phyloP scores from a whole-genome alignment of 805 yeast species.

The Crinitomyces ghanaensis region DNA sequence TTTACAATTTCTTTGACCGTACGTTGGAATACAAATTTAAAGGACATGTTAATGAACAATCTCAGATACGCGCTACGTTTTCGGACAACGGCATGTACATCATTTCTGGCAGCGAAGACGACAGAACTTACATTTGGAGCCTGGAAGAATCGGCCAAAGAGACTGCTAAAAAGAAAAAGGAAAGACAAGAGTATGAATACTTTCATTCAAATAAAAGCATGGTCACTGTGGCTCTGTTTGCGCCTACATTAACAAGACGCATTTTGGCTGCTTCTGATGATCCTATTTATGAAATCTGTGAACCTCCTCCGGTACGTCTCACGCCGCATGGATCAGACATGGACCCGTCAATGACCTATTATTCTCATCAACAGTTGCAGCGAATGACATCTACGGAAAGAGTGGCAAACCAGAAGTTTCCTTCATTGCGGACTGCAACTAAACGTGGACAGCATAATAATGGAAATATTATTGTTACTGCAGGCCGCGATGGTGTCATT shows the following conservation, averaged over 20 bases:
- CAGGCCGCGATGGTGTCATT: slow-evolving; percentile 63
- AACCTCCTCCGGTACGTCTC: slow-evolving; percentile 24
- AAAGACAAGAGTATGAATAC: slow-evolving; percentile 45
- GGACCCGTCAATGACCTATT: slow-evolving; percentile 2
- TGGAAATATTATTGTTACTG: slow-evolving; percentile 51
- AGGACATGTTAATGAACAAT: slow-evolving; percentile 59
- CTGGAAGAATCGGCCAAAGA: slow-evolving; percentile 19
- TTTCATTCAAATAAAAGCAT: slow-evolving; percentile 68
- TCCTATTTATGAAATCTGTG: slow-evolving; percentile 54
- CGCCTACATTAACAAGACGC: slow-evolving; percentile 58
- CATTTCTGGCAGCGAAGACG: slow-evolving; percentile 78
- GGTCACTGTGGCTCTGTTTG: slow-evolving; percentile 68
- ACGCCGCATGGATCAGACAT: slow-evolving; percentile 7
- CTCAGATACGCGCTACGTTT: slow-evolving; percentile 58
- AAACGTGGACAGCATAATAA: slow-evolving; percentile 14
- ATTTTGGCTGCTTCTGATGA: slow-evolving; percentile 66
- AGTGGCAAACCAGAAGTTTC: slow-evolving; percentile 4
- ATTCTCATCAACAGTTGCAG: neutral
- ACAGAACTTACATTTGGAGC: slow-evolving; percentile 77
- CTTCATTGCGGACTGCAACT: slow-evolving; percentile 9
- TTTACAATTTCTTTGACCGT: slow-evolving; percentile 44
- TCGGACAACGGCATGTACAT: slow-evolving; percentile 48
- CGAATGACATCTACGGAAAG: too few species aligned
- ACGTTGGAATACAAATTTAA: slow-evolving; percentile 55
- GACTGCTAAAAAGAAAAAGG: slow-evolving; percentile 18